phyloP scores from a whole-genome alignment of 2,329 filamentous ascomycete genomes.

The Clathrospora elynae region DNA sequence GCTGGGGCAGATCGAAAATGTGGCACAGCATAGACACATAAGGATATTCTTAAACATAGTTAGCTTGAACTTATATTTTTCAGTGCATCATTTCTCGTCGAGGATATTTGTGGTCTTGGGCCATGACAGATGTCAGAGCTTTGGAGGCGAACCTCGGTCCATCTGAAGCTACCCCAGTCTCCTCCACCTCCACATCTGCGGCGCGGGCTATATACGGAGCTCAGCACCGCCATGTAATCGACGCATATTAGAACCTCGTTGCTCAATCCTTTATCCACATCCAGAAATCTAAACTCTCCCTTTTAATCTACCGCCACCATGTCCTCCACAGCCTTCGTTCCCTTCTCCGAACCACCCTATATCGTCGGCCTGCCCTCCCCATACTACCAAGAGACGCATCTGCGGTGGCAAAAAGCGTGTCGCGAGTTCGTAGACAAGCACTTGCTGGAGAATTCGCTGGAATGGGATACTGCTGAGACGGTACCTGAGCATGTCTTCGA shows the following conservation, averaged over 20 bases:
- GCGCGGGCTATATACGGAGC: slow-evolving; percentile 6
- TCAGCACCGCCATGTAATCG: slow-evolving; percentile 5
- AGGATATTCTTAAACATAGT: too few relatives aligned
- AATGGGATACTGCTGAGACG: slow-evolving; percentile 71
- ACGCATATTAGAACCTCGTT: neutral
- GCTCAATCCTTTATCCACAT: neutral
- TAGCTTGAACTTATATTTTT: too few relatives aligned
- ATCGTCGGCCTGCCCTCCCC: slow-evolving; percentile 71
- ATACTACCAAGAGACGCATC: slow-evolving; percentile 71
- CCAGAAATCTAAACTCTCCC: too few relatives aligned
- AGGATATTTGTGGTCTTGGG: too few relatives aligned
- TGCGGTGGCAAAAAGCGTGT: slow-evolving; percentile 69
- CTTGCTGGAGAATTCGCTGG: slow-evolving; percentile 64
- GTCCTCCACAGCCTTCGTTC: slow-evolving; percentile 52
- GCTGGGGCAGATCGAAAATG: too few relatives aligned
- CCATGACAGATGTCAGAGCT: too few relatives aligned
- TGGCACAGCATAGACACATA: too few relatives aligned
- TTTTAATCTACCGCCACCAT: slow-evolving; percentile 20
- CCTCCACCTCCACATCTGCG: slow-evolving; percentile 1
- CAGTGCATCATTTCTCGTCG: too few relatives aligned
- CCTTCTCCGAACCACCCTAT: slow-evolving; percentile 76
- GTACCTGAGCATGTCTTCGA: slow-evolving; percentile 68
- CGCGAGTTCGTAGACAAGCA: slow-evolving; percentile 69
- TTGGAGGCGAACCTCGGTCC: slow-evolving; percentile 8
- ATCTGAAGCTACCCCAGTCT: slow-evolving; percentile 11